A percentile compares a stretch with the other conserved stretches of the same genome.
phyloP scores from a whole-genome alignment of 1,139 yeast species.

The Scheffersomyces insectosa region DNA sequence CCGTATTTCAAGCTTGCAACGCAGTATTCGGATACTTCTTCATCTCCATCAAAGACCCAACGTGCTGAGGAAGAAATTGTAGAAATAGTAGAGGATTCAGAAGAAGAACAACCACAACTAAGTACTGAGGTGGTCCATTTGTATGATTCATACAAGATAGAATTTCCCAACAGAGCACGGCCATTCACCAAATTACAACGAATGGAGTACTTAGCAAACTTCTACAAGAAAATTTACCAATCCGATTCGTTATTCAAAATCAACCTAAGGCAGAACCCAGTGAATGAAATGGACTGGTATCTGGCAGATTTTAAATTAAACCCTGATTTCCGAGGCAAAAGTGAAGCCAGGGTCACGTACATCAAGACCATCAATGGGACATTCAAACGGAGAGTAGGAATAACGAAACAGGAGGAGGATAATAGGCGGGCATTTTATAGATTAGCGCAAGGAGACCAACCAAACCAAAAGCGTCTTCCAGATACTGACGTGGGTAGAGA shows the following conservation, averaged over 20 bases:
- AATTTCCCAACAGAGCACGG: not conserved
- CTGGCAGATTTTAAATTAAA: slow-evolving; percentile 49
- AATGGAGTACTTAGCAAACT: slow-evolving; percentile 27
- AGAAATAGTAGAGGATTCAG: slow-evolving; percentile 14
- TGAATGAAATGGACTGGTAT: slow-evolving; percentile 33
- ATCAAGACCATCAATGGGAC: slow-evolving; percentile 6
- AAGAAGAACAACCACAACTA: slow-evolving; percentile 9
- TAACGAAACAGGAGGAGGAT: slow-evolving; percentile 31
- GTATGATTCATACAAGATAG: not conserved
- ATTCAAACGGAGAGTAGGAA: slow-evolving; percentile 26
- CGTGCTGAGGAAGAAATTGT: slow-evolving; percentile 8
- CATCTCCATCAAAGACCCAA: not conserved
- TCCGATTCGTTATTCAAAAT: slow-evolving; percentile 19
- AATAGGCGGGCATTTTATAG: slow-evolving; percentile 29
- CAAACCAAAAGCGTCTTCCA: slow-evolving; percentile 8
- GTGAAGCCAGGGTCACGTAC: not conserved
- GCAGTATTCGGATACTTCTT: not conserved
- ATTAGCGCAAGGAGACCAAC: slow-evolving; percentile 14
- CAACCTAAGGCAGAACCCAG: slow-evolving; percentile 24
- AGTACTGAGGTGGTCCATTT: not conserved
- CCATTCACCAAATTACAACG: slow-evolving; percentile 28
- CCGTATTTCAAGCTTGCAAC: not conserved
- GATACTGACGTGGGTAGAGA: slow-evolving; percentile 18
- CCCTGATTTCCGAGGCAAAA: slow-evolving; percentile 18
- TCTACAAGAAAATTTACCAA: slow-evolving; percentile 23